Percentiles rank a stretch among this genome's conserved stretches.
Evolutionary conservation across 768 basidiomycete genomes (phyloP).

Genomic region (Sarcodon aspratus): DNA sequence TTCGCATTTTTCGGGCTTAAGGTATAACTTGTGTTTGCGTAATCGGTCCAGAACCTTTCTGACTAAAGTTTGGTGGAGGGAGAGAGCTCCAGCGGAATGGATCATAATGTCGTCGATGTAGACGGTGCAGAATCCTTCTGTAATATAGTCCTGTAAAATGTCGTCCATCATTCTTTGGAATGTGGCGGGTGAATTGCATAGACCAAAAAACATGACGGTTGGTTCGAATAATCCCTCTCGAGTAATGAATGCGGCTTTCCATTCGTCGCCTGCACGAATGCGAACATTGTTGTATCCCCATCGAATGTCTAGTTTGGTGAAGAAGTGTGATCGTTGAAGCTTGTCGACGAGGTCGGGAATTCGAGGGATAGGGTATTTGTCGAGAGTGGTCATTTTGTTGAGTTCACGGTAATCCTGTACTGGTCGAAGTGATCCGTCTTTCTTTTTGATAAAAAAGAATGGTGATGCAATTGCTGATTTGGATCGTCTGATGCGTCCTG

Average conservation of each 20-base stretch:
- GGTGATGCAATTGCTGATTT: slow-evolving; percentile 5
- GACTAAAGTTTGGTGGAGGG: slow-evolving; percentile 11
- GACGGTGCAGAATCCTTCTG: slow-evolving; percentile 19
- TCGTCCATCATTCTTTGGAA: slow-evolving; percentile 21
- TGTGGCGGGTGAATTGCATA: slow-evolving; percentile 21
- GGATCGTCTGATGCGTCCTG: background rate
- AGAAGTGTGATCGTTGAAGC: slow-evolving; percentile 8
- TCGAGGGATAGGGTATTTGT: slow-evolving; percentile 9
- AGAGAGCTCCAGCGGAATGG: slow-evolving; percentile 15
- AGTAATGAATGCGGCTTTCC: slow-evolving; percentile 27
- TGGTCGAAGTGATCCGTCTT: slow-evolving; percentile 4
- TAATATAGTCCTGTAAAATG: slow-evolving; percentile 17
- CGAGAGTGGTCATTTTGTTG: slow-evolving; percentile 8
- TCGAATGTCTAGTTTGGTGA: slow-evolving; percentile 12
- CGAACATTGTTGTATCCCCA: slow-evolving; percentile 20
- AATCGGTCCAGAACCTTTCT: slow-evolving; percentile 12
- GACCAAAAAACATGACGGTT: slow-evolving; percentile 25
- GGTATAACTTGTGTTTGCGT: slow-evolving; percentile 16
- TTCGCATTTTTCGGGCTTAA: slow-evolving; percentile 25
- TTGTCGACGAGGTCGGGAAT: slow-evolving; percentile 8
- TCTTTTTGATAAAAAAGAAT: slow-evolving; percentile 12
- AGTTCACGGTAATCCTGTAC: slow-evolving; percentile 10
- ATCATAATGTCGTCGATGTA: slow-evolving; percentile 34
- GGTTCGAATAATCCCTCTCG: slow-evolving; percentile 24
- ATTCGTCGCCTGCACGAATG: slow-evolving; percentile 27